phyloP scores from a whole-genome alignment of 139 green algal genomes.

The Gonium pectorale region DNA sequence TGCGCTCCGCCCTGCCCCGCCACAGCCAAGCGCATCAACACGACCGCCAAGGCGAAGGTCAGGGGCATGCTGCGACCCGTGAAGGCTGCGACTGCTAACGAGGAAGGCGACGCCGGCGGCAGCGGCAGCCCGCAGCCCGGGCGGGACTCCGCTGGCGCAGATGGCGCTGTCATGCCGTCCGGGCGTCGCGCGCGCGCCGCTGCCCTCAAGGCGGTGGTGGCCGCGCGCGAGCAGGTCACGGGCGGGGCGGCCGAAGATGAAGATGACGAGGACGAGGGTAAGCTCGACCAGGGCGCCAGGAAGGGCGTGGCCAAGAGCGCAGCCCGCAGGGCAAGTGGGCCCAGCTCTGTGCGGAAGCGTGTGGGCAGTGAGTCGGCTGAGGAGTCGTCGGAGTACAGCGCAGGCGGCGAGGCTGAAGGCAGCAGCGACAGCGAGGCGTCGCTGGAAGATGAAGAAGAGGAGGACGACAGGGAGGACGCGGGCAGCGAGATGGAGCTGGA shows the following conservation, averaged over 20 bases:
- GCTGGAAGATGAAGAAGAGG: conserved; percentile 2
- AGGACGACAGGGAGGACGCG: background rate
- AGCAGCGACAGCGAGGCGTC: background rate
- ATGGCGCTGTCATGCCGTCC: background rate
- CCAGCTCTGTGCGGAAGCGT: too few species aligned
- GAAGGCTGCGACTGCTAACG: background rate
- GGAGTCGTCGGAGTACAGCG: background rate
- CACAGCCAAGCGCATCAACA: conserved; percentile 12
- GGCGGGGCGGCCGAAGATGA: background rate
- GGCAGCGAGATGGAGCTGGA: too few species aligned
- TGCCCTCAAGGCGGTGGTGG: background rate
- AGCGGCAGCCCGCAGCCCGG: too few species aligned
- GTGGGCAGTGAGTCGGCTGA: too few species aligned
- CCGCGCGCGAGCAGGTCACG: background rate
- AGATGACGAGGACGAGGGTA: background rate
- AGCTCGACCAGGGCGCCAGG: too few species aligned
- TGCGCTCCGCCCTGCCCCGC: background rate
- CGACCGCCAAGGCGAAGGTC: background rate
- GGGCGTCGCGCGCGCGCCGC: background rate
- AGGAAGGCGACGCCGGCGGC: background rate
- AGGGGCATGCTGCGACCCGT: background rate
- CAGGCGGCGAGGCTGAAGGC: background rate
- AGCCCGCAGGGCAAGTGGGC: too few species aligned
- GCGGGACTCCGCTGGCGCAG: too few species aligned
- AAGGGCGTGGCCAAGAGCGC: too few species aligned